Percentiles rank a stretch among this genome's conserved stretches.
phyloP scores from a whole-genome alignment of 2,329 filamentous ascomycete species.

The Xylariaceae sp. region DNA sequence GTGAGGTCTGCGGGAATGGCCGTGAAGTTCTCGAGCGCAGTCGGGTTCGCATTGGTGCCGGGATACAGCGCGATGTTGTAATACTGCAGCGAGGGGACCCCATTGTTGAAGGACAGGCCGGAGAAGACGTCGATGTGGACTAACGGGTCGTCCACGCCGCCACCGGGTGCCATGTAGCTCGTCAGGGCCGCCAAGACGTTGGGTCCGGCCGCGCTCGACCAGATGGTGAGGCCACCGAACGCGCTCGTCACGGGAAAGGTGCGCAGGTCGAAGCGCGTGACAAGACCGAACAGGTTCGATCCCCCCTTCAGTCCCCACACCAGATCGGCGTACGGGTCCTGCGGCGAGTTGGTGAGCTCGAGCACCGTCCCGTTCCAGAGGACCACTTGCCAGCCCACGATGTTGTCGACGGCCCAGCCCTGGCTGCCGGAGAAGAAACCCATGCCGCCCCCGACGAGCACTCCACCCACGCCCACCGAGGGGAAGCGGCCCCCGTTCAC shows the following conservation, averaged over 20 bases:
- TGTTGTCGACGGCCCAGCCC: neutral
- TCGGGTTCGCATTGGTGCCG: too few species aligned
- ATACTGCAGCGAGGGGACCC: too few species aligned
- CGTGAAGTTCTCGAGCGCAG: too few species aligned
- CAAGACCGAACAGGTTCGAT: neutral
- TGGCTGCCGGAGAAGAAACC: neutral
- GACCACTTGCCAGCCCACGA: neutral
- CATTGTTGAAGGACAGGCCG: too few species aligned
- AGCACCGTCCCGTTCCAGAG: neutral
- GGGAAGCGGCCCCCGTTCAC: neutral
- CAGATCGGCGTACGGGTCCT: neutral
- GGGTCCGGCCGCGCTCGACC: too few species aligned
- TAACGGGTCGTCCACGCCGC: too few species aligned
- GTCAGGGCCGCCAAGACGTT: too few species aligned
- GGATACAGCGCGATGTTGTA: too few species aligned
- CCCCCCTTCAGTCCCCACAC: neutral
- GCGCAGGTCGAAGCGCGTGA: slow-evolving; percentile 1
- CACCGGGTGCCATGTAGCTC: too few species aligned
- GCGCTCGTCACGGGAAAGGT: neutral
- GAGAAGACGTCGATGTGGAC: too few species aligned
- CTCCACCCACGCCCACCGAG: neutral
- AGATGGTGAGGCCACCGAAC: neutral
- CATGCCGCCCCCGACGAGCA: neutral
- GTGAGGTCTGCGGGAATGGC: too few species aligned
- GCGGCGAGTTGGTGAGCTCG: neutral